Percentiles rank a stretch among this genome's conserved stretches.
Conservation (phyloP, 495 filamentous ascomycete genomes). For the Talaromyces proteolyticus region DNA sequence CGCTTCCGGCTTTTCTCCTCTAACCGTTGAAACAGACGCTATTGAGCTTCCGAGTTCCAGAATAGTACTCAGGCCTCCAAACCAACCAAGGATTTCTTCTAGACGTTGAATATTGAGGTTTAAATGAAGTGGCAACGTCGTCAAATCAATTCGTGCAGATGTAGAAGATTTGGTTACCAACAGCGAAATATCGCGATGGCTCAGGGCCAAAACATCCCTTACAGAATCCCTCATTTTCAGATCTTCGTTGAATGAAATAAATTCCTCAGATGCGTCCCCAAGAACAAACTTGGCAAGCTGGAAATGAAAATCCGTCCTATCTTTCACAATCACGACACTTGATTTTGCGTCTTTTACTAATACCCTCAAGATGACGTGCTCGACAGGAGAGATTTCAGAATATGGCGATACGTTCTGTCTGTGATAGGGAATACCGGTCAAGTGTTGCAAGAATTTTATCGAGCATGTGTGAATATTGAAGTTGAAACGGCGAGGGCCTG, state of each 20-base stretch:
- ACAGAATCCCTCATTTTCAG: conserved; percentile 67
- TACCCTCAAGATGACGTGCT: conserved; percentile 31
- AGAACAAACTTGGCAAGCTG: conserved; percentile 62
- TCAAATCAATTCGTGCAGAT: conserved; percentile 57
- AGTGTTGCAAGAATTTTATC: conserved; percentile 59
- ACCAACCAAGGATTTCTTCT: conserved; percentile 82
- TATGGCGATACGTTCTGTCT: conserved; percentile 10
- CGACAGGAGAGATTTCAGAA: conserved; percentile 18
- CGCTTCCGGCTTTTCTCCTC: conserved; percentile 22
- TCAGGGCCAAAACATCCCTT: conserved; percentile 50
- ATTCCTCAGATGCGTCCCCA: conserved; percentile 64
- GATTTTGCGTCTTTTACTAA: conserved; percentile 19
- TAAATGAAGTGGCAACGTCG: conserved; percentile 74
- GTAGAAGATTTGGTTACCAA: conserved; percentile 47
- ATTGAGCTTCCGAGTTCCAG: conserved; percentile 83
- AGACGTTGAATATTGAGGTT: conserved; percentile 72
- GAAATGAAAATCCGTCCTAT: conserved; percentile 20
- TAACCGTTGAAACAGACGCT: conserved; percentile 59
- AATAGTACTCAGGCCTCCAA: conserved; percentile 89
- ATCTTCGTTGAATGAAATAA: conserved; percentile 66
- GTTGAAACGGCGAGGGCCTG: conserved; percentile 35
- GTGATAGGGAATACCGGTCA: conserved; percentile 37
- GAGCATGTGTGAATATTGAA: conserved; percentile 49
- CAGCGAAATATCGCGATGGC: conserved; percentile 60
- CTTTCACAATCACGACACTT: conserved; percentile 14